Percentiles rank a stretch among this genome's conserved stretches.
Conservation (phyloP, 257 asterid genomes). For the Solanum bulbocastanum region DNA sequence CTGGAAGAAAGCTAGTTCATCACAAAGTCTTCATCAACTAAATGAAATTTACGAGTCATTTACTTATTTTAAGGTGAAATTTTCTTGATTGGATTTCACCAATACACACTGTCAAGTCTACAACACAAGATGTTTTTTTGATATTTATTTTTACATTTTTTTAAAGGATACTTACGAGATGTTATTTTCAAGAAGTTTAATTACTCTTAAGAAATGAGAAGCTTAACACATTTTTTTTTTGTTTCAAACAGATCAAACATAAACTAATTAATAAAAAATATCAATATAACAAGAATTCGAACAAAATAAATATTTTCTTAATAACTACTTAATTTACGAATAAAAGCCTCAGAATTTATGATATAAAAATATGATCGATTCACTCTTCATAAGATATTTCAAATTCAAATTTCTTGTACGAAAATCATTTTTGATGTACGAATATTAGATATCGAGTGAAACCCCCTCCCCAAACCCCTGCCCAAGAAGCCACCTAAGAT, state of each 20-base stretch:
- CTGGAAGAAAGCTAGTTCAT: neutral
- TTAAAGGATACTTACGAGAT: neutral
- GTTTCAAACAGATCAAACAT: neutral
- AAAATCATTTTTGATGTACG: too few relatives aligned
- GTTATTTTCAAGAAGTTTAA: too few relatives aligned
- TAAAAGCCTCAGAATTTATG: too few relatives aligned
- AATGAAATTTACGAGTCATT: too few relatives aligned
- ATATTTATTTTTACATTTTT: neutral
- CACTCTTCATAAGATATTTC: neutral
- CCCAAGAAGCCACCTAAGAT: neutral
- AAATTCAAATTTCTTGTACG: rapidly evolving
- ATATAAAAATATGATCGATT: too few relatives aligned
- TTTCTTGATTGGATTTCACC: too few relatives aligned
- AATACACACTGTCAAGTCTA: too few relatives aligned
- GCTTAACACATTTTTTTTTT: neutral
- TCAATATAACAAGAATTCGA: neutral
- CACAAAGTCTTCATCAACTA: too few relatives aligned
- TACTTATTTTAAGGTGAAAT: neutral
- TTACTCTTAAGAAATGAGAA: too few relatives aligned
- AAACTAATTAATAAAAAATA: too few relatives aligned
- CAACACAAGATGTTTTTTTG: neutral
- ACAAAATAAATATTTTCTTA: neutral
- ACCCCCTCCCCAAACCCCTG: neutral
- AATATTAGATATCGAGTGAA: neutral
- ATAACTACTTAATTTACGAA: too few relatives aligned